Conservation (phyloP, 2,329 filamentous ascomycete species). For the Thielaviopsis euricoi region DNA sequence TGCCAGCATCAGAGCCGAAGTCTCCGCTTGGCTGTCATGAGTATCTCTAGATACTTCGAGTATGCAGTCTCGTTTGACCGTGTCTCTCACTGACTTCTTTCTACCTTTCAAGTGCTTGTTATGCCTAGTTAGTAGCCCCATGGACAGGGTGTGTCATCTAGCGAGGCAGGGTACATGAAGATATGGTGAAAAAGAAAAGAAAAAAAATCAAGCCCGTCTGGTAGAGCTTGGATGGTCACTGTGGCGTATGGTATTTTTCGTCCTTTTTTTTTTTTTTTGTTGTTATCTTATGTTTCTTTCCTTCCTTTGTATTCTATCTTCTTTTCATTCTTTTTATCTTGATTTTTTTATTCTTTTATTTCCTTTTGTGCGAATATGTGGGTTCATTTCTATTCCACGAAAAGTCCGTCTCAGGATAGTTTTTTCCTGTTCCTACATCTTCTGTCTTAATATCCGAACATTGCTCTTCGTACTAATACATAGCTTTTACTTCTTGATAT, state of each 20-base stretch:
- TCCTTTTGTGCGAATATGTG: too few species aligned
- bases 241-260: not conserved
- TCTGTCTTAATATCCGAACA: too few species aligned
- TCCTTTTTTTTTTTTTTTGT: not conserved
- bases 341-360: too few species aligned
- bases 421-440: too few species aligned
- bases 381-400: too few species aligned
- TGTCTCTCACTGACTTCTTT: not conserved
- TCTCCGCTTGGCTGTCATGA: not conserved
- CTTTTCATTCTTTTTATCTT: not conserved
- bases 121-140: not conserved
- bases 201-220: not conserved
- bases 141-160: not conserved
- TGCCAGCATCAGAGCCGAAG: not conserved
- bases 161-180: not conserved
- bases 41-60: not conserved
- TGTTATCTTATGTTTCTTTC: too few species aligned
- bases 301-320: not conserved
- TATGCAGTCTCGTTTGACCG: not conserved
- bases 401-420: too few species aligned
- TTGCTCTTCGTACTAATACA: too few species aligned
- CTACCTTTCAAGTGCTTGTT: not conserved
- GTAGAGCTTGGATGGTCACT: not conserved
- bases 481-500: too few species aligned
- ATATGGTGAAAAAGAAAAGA: not conserved